Percentiles rank a stretch among this genome's conserved stretches.
Conservation (phyloP, 2,329 filamentous ascomycete genomes). For the Phoma sp. region DNA sequence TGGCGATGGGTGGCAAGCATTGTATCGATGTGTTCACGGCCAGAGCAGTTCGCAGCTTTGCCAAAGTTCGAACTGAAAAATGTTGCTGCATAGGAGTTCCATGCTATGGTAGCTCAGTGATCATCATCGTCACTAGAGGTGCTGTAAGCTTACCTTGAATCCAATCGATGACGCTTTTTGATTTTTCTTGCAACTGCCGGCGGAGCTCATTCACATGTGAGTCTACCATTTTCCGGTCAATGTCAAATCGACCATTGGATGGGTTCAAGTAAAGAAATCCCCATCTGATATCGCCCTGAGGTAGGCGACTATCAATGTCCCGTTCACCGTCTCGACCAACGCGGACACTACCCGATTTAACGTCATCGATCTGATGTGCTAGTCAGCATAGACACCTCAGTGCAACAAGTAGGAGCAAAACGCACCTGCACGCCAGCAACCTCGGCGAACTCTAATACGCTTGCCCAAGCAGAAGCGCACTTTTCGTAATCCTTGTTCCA, state of each 20-base stretch:
- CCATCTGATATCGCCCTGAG: slow-evolving; percentile 42
- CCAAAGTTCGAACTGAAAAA: slow-evolving; percentile 65
- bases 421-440: slow-evolving; percentile 51
- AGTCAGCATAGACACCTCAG: background rate
- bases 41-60: slow-evolving; percentile 60
- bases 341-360: slow-evolving; percentile 53
- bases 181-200: slow-evolving; percentile 38
- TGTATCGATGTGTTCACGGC: slow-evolving; percentile 59
- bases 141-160: slow-evolving; percentile 33
- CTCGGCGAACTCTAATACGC: slow-evolving; percentile 52
- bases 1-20: slow-evolving; percentile 60
- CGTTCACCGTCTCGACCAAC: slow-evolving; percentile 26
- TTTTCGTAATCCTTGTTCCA: slow-evolving; percentile 52
- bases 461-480: slow-evolving; percentile 54
- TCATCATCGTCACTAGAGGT: too few species aligned
- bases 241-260: slow-evolving; percentile 39
- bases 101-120: slow-evolving; percentile 37
- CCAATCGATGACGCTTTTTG: slow-evolving; percentile 44
- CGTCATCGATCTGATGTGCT: slow-evolving; percentile 45
- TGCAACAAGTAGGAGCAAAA: background rate
- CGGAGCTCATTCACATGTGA: slow-evolving; percentile 40
- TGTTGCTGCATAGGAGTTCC: slow-evolving; percentile 61
- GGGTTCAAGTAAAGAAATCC: slow-evolving; percentile 41
- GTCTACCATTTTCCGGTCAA: slow-evolving; percentile 45
- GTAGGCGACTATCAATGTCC: slow-evolving; percentile 32